Evolutionary conservation across 2,329 filamentous ascomycete genomes (phyloP).

Genomic region (Fusarium anthophilum): DNA sequence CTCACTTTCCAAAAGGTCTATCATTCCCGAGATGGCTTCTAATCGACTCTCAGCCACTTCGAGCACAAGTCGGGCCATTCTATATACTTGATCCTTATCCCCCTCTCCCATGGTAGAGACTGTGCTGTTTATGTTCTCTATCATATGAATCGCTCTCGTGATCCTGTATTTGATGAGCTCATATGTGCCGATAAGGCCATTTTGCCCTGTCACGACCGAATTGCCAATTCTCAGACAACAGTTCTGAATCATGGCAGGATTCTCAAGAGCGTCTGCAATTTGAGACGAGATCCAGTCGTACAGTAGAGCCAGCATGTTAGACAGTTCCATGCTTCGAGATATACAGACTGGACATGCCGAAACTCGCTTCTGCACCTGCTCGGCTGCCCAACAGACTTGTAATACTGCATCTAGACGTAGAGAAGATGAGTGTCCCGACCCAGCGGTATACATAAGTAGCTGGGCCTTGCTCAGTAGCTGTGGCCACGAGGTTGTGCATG

Average conservation of each 20-base stretch:
- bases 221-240: neutral
- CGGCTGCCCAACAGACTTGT: neutral
- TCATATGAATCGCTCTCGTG: neutral
- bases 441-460: neutral
- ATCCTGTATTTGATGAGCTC: neutral
- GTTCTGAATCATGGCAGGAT: neutral
- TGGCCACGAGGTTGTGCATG: neutral
- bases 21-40: neutral
- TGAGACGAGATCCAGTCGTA: neutral
- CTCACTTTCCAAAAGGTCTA: neutral
- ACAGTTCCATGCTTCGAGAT: neutral
- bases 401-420: neutral
- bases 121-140: rapidly evolving
- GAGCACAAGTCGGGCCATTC: neutral
- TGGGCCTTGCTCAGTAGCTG: neutral
- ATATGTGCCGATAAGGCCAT: neutral
- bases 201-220: neutral
- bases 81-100: neutral
- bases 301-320: neutral
- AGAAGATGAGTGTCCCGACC: rapidly evolving
- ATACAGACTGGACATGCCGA: neutral
- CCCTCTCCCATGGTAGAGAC: rapidly evolving
- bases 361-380: neutral
- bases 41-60: neutral
- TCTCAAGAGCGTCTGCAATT: neutral